These are phyloP conservation scores for Arthrocladium fulminans DNA, from an alignment of 2,329 filamentous ascomycete genomes.

Conservation along the genomic window DNA sequence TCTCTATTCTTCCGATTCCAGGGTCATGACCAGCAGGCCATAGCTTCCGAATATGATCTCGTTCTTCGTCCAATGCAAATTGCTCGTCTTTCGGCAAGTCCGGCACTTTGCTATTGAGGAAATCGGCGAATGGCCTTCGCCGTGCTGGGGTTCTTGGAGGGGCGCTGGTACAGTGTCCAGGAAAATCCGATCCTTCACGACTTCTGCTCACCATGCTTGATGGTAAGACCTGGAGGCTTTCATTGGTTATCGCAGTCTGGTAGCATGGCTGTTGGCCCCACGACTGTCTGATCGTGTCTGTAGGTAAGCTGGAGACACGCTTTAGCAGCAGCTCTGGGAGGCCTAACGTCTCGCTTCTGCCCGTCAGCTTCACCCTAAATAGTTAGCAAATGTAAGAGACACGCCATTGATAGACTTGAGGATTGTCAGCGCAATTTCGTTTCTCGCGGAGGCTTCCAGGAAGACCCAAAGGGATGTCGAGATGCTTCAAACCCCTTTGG, in stretches of 20 bases:
- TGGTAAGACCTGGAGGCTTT: conserved; percentile 47
- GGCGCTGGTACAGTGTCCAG: conserved; percentile 36
- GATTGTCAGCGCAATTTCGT: conserved; percentile 35
- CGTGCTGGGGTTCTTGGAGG: conserved; percentile 27
- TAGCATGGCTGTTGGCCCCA: conserved; percentile 38
- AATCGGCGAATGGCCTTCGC: conserved; percentile 29
- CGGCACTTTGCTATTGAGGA: conserved; percentile 27
- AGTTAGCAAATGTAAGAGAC: conserved; percentile 42
- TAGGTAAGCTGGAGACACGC: conserved; percentile 32
- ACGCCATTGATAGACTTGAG: conserved; percentile 36
- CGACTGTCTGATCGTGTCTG: conserved; percentile 42
- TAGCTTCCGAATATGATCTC: conserved; percentile 28
- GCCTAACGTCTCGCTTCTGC: conserved; percentile 37
- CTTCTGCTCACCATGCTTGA: conserved; percentile 37
- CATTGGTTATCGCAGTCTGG: conserved; percentile 38
- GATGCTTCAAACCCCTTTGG: conserved; percentile 38
- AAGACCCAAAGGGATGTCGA: conserved; percentile 44
- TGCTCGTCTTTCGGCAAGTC: conserved; percentile 25
- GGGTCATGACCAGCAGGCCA: conserved; percentile 31
- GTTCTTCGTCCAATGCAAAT: conserved; percentile 27
- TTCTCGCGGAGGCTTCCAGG: conserved; percentile 34
- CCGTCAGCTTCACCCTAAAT: conserved; percentile 41
- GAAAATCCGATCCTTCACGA: conserved; percentile 35
- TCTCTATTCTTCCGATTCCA: conserved; percentile 25
- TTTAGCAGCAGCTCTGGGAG: conserved; percentile 30